phyloP scores from a whole-genome alignment of 306 rosid genomes.

The Vigna mungo region DNA sequence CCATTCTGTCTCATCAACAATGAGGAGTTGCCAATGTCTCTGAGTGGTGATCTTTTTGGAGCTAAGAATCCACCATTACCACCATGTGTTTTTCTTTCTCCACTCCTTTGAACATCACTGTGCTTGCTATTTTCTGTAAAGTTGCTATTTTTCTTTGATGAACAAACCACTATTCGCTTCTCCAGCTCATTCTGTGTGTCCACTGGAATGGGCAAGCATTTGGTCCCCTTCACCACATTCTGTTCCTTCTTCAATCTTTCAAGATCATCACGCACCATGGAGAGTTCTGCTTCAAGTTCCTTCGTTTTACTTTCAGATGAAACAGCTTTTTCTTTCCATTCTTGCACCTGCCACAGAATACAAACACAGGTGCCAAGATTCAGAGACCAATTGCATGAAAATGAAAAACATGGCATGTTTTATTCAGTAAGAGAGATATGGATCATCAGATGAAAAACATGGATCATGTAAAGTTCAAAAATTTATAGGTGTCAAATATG shows the following conservation, averaged over 20 bases:
- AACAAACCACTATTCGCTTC: conserved; percentile 80
- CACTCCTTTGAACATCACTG: conserved; percentile 48
- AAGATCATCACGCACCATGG: conserved; percentile 51
- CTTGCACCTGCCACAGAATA: conserved; percentile 67
- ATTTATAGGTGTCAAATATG: no score
- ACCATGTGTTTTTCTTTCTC: conserved; percentile 48
- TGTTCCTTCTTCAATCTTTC: conserved; percentile 55
- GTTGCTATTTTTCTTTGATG: conserved; percentile 63
- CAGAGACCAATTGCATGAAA: neutral
- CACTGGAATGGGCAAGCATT: conserved; percentile 24
- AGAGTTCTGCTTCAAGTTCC: conserved; percentile 57
- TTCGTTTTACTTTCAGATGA: conserved; percentile 62
- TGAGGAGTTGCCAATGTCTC: conserved; percentile 69
- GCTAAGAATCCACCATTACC: conserved; percentile 33
- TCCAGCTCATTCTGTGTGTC: conserved; percentile 71
- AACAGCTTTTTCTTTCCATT: conserved; percentile 81
- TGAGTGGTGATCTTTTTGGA: conserved; percentile 58
- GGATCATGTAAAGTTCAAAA: no score
- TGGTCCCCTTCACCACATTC: conserved; percentile 33
- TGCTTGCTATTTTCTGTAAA: conserved; percentile 47
- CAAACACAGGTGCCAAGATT: neutral
- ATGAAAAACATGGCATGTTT: neutral
- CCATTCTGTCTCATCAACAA: conserved; percentile 56
- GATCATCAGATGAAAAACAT: neutral
- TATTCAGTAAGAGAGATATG: neutral